These are phyloP conservation scores for Rachicladosporium sp. DNA, from an alignment of 2,329 filamentous ascomycete genomes.

Conservation along the genomic window DNA sequence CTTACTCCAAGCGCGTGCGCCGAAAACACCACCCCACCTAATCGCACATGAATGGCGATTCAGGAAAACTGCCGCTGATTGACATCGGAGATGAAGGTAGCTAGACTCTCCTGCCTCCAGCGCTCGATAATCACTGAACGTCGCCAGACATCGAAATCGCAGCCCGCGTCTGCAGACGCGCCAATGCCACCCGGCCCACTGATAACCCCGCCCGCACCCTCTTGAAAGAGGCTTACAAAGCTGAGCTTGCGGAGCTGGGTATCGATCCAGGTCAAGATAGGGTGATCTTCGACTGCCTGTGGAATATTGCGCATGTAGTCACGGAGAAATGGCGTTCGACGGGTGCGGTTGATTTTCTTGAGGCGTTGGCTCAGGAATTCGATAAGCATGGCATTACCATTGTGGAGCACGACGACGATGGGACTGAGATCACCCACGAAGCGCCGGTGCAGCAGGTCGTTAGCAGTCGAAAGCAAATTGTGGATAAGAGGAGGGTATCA, in stretches of 20 bases:
- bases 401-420: no score
- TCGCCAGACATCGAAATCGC: slow-evolving; percentile 61
- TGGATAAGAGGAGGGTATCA: slow-evolving; percentile 36
- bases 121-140: no score
- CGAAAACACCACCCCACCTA: slow-evolving; percentile 15
- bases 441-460: no score
- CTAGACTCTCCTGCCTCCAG: neutral
- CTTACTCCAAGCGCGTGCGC: slow-evolving; percentile 24
- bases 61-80: slow-evolving; percentile 24
- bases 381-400: no score
- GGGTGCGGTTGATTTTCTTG: neutral
- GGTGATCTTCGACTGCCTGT: slow-evolving; percentile 25
- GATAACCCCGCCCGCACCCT: slow-evolving; percentile 63
- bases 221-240: slow-evolving; percentile 63
- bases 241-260: slow-evolving; percentile 57
- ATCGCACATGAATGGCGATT: slow-evolving; percentile 21
- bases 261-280: slow-evolving; percentile 62
- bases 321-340: neutral
- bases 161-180: slow-evolving; percentile 61
- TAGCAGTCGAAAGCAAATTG: neutral
- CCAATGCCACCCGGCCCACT: slow-evolving; percentile 46
- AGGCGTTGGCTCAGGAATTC: no score
- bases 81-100: slow-evolving; percentile 31
- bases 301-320: slow-evolving; percentile 1
- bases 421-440: no score